phyloP scores from a whole-genome alignment of 257 asterid species.

The Solanum etuberosum region DNA sequence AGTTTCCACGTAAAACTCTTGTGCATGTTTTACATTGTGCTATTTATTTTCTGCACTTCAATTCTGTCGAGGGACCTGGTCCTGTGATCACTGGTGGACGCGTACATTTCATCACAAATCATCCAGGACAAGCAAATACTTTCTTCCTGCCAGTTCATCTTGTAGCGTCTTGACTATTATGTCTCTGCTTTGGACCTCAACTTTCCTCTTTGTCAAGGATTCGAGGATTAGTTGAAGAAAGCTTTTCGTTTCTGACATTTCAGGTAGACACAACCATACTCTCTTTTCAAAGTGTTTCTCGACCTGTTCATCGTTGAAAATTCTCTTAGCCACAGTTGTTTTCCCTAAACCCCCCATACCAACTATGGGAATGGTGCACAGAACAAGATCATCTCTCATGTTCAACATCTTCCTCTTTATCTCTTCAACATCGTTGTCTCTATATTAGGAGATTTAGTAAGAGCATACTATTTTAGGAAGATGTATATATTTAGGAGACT shows the following conservation, averaged over 20 bases:
- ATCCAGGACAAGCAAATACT: constrained; percentile 14
- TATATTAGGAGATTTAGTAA: too few species aligned
- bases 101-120: too few species aligned
- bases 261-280: constrained; percentile 8
- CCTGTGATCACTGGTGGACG: too few species aligned
- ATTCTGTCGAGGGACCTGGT: too few species aligned
- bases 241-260: neutral
- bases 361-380: neutral
- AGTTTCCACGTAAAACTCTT: too few species aligned
- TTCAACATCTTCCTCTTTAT: neutral
- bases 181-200: neutral
- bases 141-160: neutral
- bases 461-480: too few species aligned
- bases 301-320: constrained; percentile 1
- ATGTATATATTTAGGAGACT: too few species aligned
- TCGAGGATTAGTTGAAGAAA: constrained; percentile 3
- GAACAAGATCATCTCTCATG: neutral
- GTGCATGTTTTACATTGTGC: too few species aligned
- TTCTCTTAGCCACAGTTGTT: constrained; percentile 7
- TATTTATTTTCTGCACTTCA: too few species aligned
- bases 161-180: neutral
- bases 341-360: constrained; percentile 12
- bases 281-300: neutral
- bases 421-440: neutral
- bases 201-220: neutral